These are phyloP conservation scores for Karstenula rhodostoma DNA, from an alignment of 2,329 filamentous ascomycete species.

Conservation along the genomic window DNA sequence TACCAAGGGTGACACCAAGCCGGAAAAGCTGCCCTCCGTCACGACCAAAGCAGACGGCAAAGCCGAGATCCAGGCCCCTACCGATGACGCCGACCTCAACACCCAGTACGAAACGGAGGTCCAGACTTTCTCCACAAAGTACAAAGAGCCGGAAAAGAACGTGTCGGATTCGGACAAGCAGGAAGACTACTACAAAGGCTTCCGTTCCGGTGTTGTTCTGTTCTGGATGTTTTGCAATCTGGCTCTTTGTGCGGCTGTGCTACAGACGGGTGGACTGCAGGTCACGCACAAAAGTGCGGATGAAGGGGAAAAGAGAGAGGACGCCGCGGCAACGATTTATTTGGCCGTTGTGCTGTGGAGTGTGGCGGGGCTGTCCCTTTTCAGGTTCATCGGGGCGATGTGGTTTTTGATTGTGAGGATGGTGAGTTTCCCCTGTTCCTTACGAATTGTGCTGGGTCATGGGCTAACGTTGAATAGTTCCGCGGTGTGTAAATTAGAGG, in stretches of 20 bases:
- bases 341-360: slow-evolving; percentile 88
- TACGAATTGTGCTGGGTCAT: background rate
- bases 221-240: slow-evolving; percentile 98
- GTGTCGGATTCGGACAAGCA: slow-evolving; percentile 77
- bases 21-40: slow-evolving; percentile 87
- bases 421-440: slow-evolving; percentile 36
- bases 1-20: slow-evolving; percentile 96
- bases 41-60: slow-evolving; percentile 93
- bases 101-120: slow-evolving; percentile 92
- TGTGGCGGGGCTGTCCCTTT: slow-evolving; percentile 81
- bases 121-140: slow-evolving; percentile 75
- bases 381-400: slow-evolving; percentile 86
- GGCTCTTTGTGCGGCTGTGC: slow-evolving; percentile 82
- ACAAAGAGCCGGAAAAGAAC: slow-evolving; percentile 72
- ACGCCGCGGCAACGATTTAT: slow-evolving; percentile 77
- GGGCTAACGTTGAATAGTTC: slow-evolving; percentile 54
- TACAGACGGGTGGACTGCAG: slow-evolving; percentile 85
- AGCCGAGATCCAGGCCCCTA: slow-evolving; percentile 84
- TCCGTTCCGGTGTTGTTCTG: slow-evolving; percentile 88
- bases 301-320: slow-evolving; percentile 54
- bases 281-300: slow-evolving; percentile 49
- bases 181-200: slow-evolving; percentile 98
- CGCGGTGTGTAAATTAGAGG: slow-evolving; percentile 56
- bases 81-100: slow-evolving; percentile 94
- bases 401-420: slow-evolving; percentile 81